Evolutionary conservation across 1,284 basidiomycete genomes (phyloP).

Genomic region (Ustilago trichophora): DNA sequence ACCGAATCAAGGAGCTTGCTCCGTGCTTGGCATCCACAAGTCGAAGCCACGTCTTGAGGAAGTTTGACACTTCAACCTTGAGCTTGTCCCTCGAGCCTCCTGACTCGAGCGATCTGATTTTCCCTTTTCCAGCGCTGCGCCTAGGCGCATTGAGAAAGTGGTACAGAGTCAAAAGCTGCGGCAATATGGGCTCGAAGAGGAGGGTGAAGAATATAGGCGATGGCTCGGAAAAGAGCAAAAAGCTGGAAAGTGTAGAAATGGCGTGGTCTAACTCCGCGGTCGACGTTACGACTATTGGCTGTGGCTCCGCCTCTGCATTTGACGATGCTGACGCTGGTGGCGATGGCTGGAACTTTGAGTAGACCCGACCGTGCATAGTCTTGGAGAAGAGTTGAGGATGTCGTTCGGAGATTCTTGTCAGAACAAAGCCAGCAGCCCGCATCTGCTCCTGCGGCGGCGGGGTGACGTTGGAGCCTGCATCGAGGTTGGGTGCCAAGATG

Average conservation of each 20-base stretch:
- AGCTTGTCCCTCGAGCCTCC: conserved; percentile 18
- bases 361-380: conserved; percentile 26
- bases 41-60: conserved; percentile 52
- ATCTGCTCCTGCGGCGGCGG: conserved; percentile 49
- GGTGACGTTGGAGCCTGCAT: conserved; percentile 22
- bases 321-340: not conserved
- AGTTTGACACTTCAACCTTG: conserved; percentile 30
- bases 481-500: conserved; percentile 43
- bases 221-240: conserved; percentile 56
- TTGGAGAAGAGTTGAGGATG: conserved; percentile 16
- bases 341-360: conserved; percentile 19
- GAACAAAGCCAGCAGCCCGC: conserved; percentile 52
- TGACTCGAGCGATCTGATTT: conserved; percentile 23
- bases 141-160: conserved; percentile 11
- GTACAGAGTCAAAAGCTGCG: conserved; percentile 51
- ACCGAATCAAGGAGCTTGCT: conserved; percentile 6
- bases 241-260: conserved; percentile 34
- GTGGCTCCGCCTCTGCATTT: not conserved
- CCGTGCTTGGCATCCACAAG: conserved; percentile 41
- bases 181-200: conserved; percentile 42
- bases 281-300: conserved; percentile 5
- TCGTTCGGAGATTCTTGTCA: conserved; percentile 47
- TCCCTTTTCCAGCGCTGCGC: conserved; percentile 11
- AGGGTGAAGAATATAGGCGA: conserved; percentile 51
- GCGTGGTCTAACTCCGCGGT: conserved; percentile 20